phyloP scores from a whole-genome alignment of 495 filamentous ascomycete genomes.

The Chlorociboria aeruginascens region DNA sequence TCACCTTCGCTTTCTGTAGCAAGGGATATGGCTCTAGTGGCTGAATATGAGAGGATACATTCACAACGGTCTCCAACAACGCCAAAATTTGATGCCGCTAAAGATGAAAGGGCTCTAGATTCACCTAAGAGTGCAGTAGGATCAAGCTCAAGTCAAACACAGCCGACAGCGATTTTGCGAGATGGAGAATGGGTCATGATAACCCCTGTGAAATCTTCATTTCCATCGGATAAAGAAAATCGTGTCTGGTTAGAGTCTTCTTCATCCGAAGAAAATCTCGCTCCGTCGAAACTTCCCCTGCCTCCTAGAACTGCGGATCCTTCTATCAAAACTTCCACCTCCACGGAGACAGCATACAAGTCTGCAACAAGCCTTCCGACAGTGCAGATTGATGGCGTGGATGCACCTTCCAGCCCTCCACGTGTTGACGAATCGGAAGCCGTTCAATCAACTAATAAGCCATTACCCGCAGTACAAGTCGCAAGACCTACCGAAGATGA shows the following conservation, averaged over 20 bases:
- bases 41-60: constrained; percentile 9
- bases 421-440: constrained; percentile 14
- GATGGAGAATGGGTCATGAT: constrained; percentile 15
- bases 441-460: constrained; percentile 34
- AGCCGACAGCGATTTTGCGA: background rate
- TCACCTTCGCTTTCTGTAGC: constrained; percentile 4
- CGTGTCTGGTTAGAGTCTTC: constrained; percentile 17
- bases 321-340: constrained; percentile 25
- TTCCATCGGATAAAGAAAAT: constrained; percentile 3
- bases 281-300: constrained; percentile 25
- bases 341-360: constrained; percentile 22
- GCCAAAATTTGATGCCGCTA: constrained; percentile 2
- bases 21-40: constrained; percentile 14
- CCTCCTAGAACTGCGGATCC: constrained; percentile 29
- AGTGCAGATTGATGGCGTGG: constrained; percentile 31
- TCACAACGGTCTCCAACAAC: constrained; percentile 10
- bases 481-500: constrained; percentile 25
- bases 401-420: constrained; percentile 8
- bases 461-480: constrained; percentile 26
- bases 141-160: constrained; percentile 3
- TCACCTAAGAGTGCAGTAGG: constrained; percentile 1
- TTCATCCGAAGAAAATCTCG: constrained; percentile 29
- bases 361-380: constrained; percentile 37
- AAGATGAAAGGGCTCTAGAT: background rate
- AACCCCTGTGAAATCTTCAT: constrained; percentile 6